Conservation (phyloP, 2,329 filamentous ascomycete species). For the Talaromyces sp. region DNA sequence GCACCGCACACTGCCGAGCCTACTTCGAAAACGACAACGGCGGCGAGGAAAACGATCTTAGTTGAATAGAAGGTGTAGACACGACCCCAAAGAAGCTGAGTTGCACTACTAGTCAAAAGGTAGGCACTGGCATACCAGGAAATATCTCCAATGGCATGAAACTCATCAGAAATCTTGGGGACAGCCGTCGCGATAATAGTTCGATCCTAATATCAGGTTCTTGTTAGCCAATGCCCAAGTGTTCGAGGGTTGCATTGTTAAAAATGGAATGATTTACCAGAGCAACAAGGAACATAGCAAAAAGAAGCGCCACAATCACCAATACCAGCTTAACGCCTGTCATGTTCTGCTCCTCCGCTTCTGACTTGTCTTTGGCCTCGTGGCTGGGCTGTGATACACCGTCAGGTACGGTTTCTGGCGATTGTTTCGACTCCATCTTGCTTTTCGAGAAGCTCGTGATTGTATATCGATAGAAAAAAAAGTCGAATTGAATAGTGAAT, state of each 20-base stretch:
- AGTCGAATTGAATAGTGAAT: too few relatives aligned
- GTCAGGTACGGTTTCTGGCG: background rate
- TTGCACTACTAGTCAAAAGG: conserved; percentile 15
- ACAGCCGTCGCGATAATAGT: conserved; percentile 20
- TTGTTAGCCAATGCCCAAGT: background rate
- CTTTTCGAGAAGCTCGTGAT: background rate
- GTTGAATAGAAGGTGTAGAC: conserved; percentile 40
- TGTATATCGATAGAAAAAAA: background rate
- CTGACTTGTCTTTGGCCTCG: background rate
- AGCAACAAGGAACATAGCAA: conserved; percentile 19
- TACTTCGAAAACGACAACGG: conserved; percentile 41
- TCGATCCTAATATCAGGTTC: conserved; percentile 9
- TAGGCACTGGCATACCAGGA: conserved; percentile 21
- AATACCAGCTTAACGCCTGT: background rate
- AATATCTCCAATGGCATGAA: conserved; percentile 16
- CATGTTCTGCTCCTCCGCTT: background rate
- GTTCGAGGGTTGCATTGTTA: background rate
- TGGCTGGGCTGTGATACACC: background rate
- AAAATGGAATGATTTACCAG: conserved; percentile 2
- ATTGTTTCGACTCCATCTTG: background rate
- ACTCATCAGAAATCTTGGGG: conserved; percentile 14
- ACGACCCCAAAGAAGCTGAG: conserved; percentile 39
- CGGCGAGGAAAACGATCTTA: conserved; percentile 39
- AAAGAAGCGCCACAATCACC: conserved; percentile 3
- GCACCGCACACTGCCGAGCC: conserved; percentile 43